These are phyloP conservation scores for Pilatotrama ljubarskyi DNA, from an alignment of 768 basidiomycete species.

Conservation along the genomic window DNA sequence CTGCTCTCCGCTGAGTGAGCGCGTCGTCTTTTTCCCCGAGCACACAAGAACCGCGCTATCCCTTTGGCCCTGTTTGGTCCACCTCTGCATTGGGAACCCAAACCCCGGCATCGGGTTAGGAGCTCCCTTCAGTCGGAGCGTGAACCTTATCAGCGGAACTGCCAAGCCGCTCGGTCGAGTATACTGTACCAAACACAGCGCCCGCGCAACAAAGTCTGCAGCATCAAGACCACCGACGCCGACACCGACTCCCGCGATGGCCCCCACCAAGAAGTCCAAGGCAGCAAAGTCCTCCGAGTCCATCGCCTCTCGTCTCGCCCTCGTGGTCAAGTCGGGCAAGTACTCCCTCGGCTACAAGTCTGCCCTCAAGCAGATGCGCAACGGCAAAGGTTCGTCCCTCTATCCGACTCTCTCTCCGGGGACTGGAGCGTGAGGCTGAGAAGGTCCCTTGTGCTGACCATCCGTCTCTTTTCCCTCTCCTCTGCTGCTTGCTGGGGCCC, in stretches of 20 bases:
- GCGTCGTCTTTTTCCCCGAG: constrained; percentile 3
- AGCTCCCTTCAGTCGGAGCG: not conserved
- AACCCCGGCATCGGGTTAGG: constrained; percentile 25
- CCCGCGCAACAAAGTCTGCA: constrained; percentile 14
- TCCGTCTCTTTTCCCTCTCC: constrained; percentile 25
- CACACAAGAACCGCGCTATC: constrained; percentile 23
- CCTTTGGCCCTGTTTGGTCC: constrained; percentile 21
- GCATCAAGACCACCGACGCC: constrained; percentile 26
- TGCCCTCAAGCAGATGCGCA: constrained; percentile 97
- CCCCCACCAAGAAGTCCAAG: constrained; percentile 95
- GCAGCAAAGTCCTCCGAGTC: constrained; percentile 91
- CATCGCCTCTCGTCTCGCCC: constrained; percentile 86
- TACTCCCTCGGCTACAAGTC: constrained; percentile 98
- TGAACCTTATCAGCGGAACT: constrained; percentile 31
- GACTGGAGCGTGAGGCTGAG: constrained; percentile 99
- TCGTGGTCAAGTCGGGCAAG: constrained; percentile 99
- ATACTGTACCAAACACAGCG: constrained; percentile 13
- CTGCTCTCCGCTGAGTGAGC: not conserved
- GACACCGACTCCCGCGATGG: constrained; percentile 56
- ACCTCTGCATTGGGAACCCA: not conserved
- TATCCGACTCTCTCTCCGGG: constrained; percentile 59
- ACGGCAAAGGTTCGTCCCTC: constrained; percentile 83
- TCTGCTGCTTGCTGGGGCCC: constrained; percentile 10
- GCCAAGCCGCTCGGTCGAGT: constrained; percentile 23
- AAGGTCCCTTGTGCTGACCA: constrained; percentile 91